Base-by-base conservation (phyloP, 2,329 filamentous ascomycete genomes). In the Talaromyces sp. region DNA sequence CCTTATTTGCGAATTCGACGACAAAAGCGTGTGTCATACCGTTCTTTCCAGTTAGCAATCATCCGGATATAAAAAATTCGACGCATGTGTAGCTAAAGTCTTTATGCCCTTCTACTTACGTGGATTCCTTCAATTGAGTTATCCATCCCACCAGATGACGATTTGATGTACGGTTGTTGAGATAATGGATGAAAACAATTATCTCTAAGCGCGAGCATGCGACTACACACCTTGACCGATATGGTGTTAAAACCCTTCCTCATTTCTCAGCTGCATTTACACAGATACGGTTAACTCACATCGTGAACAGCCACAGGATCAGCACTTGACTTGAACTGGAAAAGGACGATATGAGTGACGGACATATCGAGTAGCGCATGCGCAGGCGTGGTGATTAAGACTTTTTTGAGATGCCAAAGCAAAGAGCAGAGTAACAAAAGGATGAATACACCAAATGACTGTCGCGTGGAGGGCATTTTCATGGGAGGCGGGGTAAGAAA, bases 11-110 rank as follows among this genome's bases (percentile, higher is more conserved):
- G 59, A 91, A 91, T 64, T 89, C 82, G 21, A 81, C 79, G 1
- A 91, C 80, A 62, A 91, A 91, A 0, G 78, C 85, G 67, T 91
- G 88, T 0, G 85, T 85, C 53, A 87, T 82, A 0, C 81, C 86
- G 51, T 80, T 77, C 86, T 84, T 58, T 56, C 15, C n/a, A n/a
- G n/a, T n/a, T n/a, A n/a, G n/a, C n/a, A n/a, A n/a, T n/a, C n/a
- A n/a, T n/a, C n/a, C n/a, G n/a, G n/a, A n/a, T n/a, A n/a, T n/a
- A n/a, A n/a, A n/a, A n/a, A n/a, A n/a, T n/a, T n/a, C n/a, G n/a
- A n/a, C n/a, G n/a, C n/a, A n/a, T n/a, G n/a, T n/a, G n/a, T n/a
- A n/a, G n/a, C n/a, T n/a, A n/a, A n/a, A n/a, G n/a, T n/a, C n/a
- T n/a, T n/a, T n/a, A n/a, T n/a, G n/a, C n/a, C n/a, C n/a, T n/a